Evolutionary conservation across 208 protist species (phyloP).

Genomic region (Vickermania spadyakhi): DNA sequence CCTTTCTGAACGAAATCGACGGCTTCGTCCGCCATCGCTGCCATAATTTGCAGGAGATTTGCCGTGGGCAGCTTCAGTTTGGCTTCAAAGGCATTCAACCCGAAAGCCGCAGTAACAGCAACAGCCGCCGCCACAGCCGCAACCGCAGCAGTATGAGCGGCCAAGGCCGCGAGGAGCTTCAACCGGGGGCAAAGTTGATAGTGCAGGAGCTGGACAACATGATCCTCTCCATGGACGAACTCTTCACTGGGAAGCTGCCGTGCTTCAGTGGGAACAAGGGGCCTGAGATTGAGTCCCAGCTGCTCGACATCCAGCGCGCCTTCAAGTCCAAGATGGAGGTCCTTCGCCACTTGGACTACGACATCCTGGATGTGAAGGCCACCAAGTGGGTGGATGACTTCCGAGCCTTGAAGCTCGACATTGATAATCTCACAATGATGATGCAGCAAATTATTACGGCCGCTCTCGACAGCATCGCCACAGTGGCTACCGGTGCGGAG

Average conservation of each 20-base stretch:
- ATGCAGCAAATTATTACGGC: constrained; percentile 95
- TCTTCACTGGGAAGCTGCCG: constrained; percentile 77
- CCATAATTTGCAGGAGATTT: constrained; percentile 95
- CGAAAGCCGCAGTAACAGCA: constrained; percentile 2
- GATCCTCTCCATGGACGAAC: constrained; percentile 16
- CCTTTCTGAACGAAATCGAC: constrained; percentile 96
- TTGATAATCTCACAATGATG: constrained; percentile 96
- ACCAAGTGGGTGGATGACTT: constrained; percentile 97
- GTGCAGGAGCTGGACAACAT: constrained; percentile 60
- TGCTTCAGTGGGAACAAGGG: constrained; percentile 93
- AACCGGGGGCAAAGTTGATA: constrained; percentile 27
- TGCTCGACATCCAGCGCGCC: constrained; percentile 92
- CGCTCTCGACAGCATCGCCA: constrained; percentile 92
- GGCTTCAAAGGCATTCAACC: constrained; percentile 58
- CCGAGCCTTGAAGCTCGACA: constrained; percentile 91
- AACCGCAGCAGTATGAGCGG: constrained; percentile 16
- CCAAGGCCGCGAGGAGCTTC: constrained; percentile 9
- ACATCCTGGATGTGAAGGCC: constrained; percentile 96
- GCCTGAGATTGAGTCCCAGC: constrained; percentile 91
- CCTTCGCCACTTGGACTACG: constrained; percentile 89
- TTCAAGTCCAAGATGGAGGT: constrained; percentile 90
- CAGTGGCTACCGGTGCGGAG: constrained; percentile 87
- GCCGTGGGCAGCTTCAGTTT: constrained; percentile 96
- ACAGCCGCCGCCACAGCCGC: constrained; percentile 11
- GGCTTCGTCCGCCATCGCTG: constrained; percentile 96